phyloP scores from a whole-genome alignment of 2,329 filamentous ascomycete species.

The Epichloe bromicola region DNA sequence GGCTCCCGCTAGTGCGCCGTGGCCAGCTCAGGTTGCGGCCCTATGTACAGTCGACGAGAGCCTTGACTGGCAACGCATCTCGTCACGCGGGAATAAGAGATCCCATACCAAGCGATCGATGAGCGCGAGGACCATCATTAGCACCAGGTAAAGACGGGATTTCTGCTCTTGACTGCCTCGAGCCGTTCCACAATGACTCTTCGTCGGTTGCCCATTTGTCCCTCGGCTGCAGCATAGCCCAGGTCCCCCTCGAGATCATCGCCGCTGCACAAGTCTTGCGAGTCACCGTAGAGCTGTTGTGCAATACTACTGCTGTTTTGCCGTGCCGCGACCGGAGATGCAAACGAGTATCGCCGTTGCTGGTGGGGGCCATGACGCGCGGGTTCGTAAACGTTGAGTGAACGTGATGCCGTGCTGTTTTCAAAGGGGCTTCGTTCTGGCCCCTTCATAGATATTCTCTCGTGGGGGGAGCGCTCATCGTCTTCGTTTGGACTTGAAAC shows the following conservation, averaged over 20 bases:
- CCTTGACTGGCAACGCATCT: neutral
- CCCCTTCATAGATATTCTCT: slow-evolving; percentile 10
- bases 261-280: slow-evolving; percentile 48
- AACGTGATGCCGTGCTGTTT: slow-evolving; percentile 26
- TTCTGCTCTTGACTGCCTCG: slow-evolving; percentile 88
- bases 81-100: neutral
- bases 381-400: slow-evolving; percentile 32
- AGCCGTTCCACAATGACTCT: slow-evolving; percentile 95
- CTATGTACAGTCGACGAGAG: no score
- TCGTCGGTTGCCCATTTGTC: slow-evolving; percentile 78
- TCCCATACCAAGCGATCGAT: neutral
- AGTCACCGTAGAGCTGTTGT: slow-evolving; percentile 35
- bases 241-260: slow-evolving; percentile 84
- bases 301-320: slow-evolving; percentile 38
- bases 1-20: no score
- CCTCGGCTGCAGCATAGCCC: slow-evolving; percentile 86
- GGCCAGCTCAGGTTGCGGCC: no score
- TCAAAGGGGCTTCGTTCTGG: slow-evolving; percentile 7
- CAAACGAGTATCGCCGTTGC: slow-evolving; percentile 42
- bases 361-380: slow-evolving; percentile 29
- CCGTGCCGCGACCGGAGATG: slow-evolving; percentile 32
- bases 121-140: slow-evolving; percentile 22
- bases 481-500: slow-evolving; percentile 36
- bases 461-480: slow-evolving; percentile 26
- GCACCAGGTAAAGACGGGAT: slow-evolving; percentile 97